Percentiles rank a stretch among this genome's conserved stretches.
These are phyloP conservation scores for Penicillium palitans DNA, from an alignment of 2,329 filamentous ascomycete genomes.

Conservation along the genomic window DNA sequence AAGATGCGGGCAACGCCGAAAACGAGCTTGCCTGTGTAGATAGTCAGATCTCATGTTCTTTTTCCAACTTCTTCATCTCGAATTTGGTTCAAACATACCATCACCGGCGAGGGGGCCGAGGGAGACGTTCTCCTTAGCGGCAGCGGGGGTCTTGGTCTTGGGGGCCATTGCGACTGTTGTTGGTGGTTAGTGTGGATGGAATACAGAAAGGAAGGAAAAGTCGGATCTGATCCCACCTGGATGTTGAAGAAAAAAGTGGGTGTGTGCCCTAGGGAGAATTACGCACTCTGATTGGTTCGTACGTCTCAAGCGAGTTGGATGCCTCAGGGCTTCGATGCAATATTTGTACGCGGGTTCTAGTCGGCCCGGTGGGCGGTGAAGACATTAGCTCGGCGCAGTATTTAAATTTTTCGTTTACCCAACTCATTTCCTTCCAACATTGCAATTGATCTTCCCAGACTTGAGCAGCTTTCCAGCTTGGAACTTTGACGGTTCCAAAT, in stretches of 20 bases:
- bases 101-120: constrained; percentile 95
- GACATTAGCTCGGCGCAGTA: constrained; percentile 21
- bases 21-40: constrained; percentile 77
- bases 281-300: constrained; percentile 32
- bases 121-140: constrained; percentile 93
- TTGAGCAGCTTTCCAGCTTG: constrained; percentile 4
- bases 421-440: background rate
- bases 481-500: background rate
- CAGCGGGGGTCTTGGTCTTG: constrained; percentile 80
- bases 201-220: constrained; percentile 37
- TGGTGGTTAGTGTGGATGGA: constrained; percentile 46
- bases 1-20: constrained; percentile 98
- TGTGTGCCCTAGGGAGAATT: constrained; percentile 41
- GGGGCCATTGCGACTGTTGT: constrained; percentile 69
- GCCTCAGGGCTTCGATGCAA: constrained; percentile 18
- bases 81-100: constrained; percentile 59
- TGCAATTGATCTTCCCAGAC: constrained; percentile 19
- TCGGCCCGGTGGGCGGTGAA: constrained; percentile 36
- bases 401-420: constrained; percentile 29
- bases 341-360: constrained; percentile 11
- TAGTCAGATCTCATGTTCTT: background rate
- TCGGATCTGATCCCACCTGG: constrained; percentile 22
- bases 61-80: background rate
- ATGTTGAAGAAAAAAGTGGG: constrained; percentile 29
- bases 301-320: constrained; percentile 30